Conservation (phyloP, 352 stramenopile species). For the Pythium periplocum region DNA sequence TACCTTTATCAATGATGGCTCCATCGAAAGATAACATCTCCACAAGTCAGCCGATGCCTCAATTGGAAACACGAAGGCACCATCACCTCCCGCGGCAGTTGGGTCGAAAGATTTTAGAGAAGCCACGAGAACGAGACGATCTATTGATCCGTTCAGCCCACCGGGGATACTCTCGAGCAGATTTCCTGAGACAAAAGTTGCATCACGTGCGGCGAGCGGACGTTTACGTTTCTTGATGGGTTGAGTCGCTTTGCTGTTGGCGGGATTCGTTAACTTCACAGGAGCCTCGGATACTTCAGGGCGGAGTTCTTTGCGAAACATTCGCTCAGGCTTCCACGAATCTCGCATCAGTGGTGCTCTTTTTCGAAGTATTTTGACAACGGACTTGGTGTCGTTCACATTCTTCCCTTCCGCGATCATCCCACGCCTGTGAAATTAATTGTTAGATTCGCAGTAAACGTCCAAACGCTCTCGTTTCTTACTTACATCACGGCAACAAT, state of each 20-base stretch:
- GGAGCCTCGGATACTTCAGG: too few relatives aligned
- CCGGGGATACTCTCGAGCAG: slow-evolving; percentile 48
- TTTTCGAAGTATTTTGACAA: slow-evolving; percentile 36
- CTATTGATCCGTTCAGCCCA: slow-evolving; percentile 41
- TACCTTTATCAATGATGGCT: slow-evolving; percentile 44
- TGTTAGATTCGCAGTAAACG: not conserved
- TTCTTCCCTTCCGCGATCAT: slow-evolving; percentile 43
- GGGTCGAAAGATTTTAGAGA: slow-evolving; percentile 46
- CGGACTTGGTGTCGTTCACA: slow-evolving; percentile 25
- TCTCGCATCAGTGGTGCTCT: slow-evolving; percentile 51
- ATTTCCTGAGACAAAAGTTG: slow-evolving; percentile 31
- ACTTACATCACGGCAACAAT: slow-evolving; percentile 55
- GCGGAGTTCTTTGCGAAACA: slow-evolving; percentile 16
- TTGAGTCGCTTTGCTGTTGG: not conserved
- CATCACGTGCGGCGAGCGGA: not conserved
- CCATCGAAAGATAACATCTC: slow-evolving; percentile 27
- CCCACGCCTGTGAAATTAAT: slow-evolving; percentile 29
- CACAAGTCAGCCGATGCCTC: slow-evolving; percentile 32
- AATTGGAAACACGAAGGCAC: slow-evolving; percentile 31
- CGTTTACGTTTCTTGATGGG: not conserved
- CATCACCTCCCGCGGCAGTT: slow-evolving; percentile 18
- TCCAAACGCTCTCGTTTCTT: not conserved
- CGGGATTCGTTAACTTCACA: not conserved
- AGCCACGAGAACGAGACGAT: slow-evolving; percentile 38
- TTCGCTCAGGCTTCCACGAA: slow-evolving; percentile 39